phyloP scores from a whole-genome alignment of 2,329 filamentous ascomycete genomes.

The Ustulina deusta region DNA sequence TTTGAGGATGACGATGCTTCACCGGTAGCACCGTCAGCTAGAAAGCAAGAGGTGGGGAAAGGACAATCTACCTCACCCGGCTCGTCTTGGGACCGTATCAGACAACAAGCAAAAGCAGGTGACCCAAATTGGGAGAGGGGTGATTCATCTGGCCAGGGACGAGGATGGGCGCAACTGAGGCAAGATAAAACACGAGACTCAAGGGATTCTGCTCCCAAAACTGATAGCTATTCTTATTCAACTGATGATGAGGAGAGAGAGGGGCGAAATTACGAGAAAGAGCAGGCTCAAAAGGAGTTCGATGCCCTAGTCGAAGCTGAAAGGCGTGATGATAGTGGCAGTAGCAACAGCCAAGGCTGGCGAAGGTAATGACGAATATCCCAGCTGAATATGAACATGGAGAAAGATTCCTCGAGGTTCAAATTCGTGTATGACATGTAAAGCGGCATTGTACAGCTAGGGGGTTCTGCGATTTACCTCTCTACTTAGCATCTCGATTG shows the following conservation, averaged over 20 bases:
- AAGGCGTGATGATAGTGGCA: constrained; percentile 41
- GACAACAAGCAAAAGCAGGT: constrained; percentile 51
- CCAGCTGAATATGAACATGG: neutral
- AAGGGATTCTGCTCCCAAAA: constrained; percentile 38
- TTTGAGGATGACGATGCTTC: constrained; percentile 57
- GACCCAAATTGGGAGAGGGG: constrained; percentile 41
- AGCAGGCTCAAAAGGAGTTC: constrained; percentile 64
- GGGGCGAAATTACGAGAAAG: constrained; percentile 54
- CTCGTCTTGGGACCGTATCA: constrained; percentile 61
- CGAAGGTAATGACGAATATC: constrained; percentile 16
- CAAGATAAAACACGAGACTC: constrained; percentile 45
- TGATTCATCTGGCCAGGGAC: constrained; percentile 48
- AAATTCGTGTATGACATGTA: constrained; percentile 23
- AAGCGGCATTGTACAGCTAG: constrained; percentile 1
- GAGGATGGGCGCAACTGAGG: constrained; percentile 45
- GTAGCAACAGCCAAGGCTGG: constrained; percentile 25
- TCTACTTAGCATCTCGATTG: constrained; percentile 1
- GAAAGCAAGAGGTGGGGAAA: constrained; percentile 41
- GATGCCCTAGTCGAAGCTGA: constrained; percentile 63
- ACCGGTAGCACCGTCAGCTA: constrained; percentile 54
- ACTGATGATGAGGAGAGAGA: constrained; percentile 54
- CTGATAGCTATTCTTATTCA: constrained; percentile 54
- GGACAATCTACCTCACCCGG: constrained; percentile 40
- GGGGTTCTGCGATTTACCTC: constrained; percentile 6
- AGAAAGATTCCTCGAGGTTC: neutral